Evolutionary conservation across 495 filamentous ascomycete genomes (phyloP).

Genomic region (Penicillium samsonianum): DNA sequence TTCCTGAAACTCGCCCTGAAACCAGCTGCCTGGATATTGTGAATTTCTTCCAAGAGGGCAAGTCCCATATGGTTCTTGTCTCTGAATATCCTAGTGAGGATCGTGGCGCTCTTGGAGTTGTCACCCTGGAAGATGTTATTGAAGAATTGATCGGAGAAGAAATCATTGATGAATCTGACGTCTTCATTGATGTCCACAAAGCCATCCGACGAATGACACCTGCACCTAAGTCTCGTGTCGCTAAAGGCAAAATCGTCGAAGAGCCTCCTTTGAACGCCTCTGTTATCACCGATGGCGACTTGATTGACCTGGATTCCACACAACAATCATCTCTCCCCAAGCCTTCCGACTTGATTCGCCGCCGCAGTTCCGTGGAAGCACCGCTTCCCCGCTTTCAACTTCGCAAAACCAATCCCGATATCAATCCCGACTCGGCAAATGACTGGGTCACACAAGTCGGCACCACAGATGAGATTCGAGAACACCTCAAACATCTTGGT

Average conservation of each 20-base stretch:
- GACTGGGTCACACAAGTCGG: conserved; percentile 41
- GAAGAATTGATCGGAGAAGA: conserved; percentile 97
- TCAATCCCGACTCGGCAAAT: conserved; percentile 26
- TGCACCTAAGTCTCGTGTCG: conserved; percentile 61
- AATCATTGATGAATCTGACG: conserved; percentile 88
- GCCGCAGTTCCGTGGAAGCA: conserved; percentile 53
- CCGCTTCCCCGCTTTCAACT: conserved; percentile 51
- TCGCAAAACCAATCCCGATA: conserved; percentile 36
- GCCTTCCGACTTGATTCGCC: conserved; percentile 20
- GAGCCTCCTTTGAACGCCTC: conserved; percentile 39
- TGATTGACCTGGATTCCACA: conserved; percentile 41
- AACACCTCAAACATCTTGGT: conserved; percentile 87
- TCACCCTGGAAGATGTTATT: conserved; percentile 96
- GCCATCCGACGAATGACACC: conserved; percentile 81
- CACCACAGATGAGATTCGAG: conserved; percentile 63
- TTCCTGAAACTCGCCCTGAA: conserved; percentile 91
- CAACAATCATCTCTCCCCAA: conserved; percentile 14
- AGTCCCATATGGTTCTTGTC: conserved; percentile 97
- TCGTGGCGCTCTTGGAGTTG: conserved; percentile 85
- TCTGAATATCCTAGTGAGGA: conserved; percentile 87
- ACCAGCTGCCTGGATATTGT: conserved; percentile 97
- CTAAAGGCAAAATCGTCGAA: conserved; percentile 59
- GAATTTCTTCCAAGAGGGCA: conserved; percentile 99
- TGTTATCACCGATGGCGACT: conserved; percentile 29
- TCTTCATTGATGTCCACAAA: conserved; percentile 96